Base-by-base conservation (phyloP, 495 filamentous ascomycete species). In the Cladorrhinum samala region DNA sequence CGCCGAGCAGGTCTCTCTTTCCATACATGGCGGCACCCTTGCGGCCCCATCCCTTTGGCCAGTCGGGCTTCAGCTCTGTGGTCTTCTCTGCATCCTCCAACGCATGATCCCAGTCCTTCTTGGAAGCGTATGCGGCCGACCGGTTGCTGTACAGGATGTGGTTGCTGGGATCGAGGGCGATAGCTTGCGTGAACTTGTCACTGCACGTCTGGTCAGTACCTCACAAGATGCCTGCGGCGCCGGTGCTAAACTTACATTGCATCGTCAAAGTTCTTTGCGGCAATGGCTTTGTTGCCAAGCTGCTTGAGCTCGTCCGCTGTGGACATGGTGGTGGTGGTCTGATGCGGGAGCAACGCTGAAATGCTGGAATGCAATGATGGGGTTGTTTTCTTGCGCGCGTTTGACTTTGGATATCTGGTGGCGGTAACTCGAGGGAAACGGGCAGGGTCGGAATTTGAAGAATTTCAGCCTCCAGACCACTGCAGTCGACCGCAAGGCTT, bases 91-190 rank as follows among this genome's bases (percentile, higher is more conserved):
- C 93, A 80, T 98, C 93, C 49, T 86, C 77, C 16, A 96, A 73
- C 17, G 93, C 93, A 56, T 83, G 80, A 57, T 85, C 76, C 75
- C 87, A 98, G 37, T 96, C 83, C 58, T 83, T 84, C 66, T 92
- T 87, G 8, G 94, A 96, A 19, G 90, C 84, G 65, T 93, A 95
- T n/a, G 93, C 90, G 46, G 89, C 93, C 8, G 94, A 97, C 52
- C 93, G 85, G 72, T 98, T 98, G 60, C 92, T 96, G 78, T 93
- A 97, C 48, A 98, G 84, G 54, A 98, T 88, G 71, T 98, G 93
- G 70, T 98, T 97, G 54, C 67, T 67, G 18, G 93, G 82, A 44
- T 95, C 88, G 59, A 95, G 71, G n/a, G 80, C 84, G 63, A 98
- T 95, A 42, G 94, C 93, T 74, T 96, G 76, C 46, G 90, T 84